Conservation (phyloP, 768 basidiomycete genomes). For the Tulasnella sp. region DNA sequence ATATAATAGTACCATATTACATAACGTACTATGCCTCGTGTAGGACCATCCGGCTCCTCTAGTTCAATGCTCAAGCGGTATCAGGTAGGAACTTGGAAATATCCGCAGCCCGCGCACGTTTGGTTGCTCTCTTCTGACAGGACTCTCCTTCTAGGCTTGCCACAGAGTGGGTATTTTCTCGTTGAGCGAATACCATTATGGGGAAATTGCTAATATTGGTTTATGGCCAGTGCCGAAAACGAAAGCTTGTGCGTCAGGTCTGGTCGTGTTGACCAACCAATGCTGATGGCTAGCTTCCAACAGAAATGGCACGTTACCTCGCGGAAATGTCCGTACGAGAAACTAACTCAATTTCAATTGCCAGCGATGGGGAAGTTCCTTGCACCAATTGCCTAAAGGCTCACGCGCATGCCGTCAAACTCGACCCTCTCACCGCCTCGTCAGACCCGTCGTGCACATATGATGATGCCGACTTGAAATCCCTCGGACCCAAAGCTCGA, state of each 20-base stretch:
- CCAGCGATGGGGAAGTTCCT: background rate
- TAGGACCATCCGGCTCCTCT: background rate
- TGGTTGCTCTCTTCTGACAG: background rate
- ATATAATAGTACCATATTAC: background rate
- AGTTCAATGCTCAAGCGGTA: background rate
- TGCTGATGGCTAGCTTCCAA: background rate
- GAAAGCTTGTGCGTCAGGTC: background rate
- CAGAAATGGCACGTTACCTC: background rate
- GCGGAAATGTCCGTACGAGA: background rate
- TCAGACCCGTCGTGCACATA: background rate
- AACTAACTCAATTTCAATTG: background rate
- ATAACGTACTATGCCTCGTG: background rate
- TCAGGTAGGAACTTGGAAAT: background rate
- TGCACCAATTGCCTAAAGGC: slow-evolving; percentile 22
- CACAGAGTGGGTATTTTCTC: background rate
- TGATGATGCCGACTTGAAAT: slow-evolving; percentile 14
- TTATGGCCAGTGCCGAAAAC: background rate
- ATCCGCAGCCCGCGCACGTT: background rate
- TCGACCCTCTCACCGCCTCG: background rate
- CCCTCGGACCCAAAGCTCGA: slow-evolving; percentile 17
- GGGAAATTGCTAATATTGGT: background rate
- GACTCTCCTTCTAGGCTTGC: slow-evolving; percentile 15
- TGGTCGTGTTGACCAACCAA: background rate
- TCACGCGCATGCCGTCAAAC: slow-evolving; percentile 23
- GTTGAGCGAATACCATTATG: background rate